Base-by-base conservation (phyloP, 768 basidiomycete genomes). In the Symmetrospora coprosmae region DNA sequence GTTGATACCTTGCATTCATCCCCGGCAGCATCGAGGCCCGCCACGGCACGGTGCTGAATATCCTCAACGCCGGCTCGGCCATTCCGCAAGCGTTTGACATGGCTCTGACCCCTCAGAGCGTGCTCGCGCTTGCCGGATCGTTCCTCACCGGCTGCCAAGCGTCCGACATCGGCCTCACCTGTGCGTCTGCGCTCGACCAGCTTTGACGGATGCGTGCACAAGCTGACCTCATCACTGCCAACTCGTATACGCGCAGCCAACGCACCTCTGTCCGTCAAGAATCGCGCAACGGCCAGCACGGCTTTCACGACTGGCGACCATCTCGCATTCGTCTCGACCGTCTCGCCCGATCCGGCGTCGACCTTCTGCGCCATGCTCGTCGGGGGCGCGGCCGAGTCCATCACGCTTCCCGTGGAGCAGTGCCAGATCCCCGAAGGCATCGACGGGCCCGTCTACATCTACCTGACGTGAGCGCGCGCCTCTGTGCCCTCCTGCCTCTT, bases 1-100 rank as follows among this genome's bases (percentile, higher is more conserved):
- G 58, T 50, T 2, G 52, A 61, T 7, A 62, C 38, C 23, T 23
- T 40, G 17, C 21, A 28, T 14, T 87, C 69, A 67, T 85, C n/a
- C n/a, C n/a, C n/a, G n/a, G n/a, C 71, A 82, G 85, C 28, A 76
- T 86, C 46, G 87, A 89, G 69, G 82, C 85, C n/a, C 82, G 87
- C 46, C 87, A 90, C 67, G 81, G 84, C 70, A 82, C 83, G 1
- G 72, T 88, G 40, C 77, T 87, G 50, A 87, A 88, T 74, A 67
- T 86, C 63, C 66, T 89, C 52, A 78, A 78, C 41, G 76, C 78
- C 21, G 70, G 61, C 0, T 76, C 76, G 2, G 75, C 81, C 17
- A 80, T 85, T 56, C 82, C 86, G 4, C 71, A 77, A 41, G 75
- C 83, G 1, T 88, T 87, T 69, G 87, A 89, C 69, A 74, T 87